A percentile compares a stretch with the other conserved stretches of the same genome.
Evolutionary conservation across 257 asterid species (phyloP).

Genomic region (Solanum neorickii): DNA sequence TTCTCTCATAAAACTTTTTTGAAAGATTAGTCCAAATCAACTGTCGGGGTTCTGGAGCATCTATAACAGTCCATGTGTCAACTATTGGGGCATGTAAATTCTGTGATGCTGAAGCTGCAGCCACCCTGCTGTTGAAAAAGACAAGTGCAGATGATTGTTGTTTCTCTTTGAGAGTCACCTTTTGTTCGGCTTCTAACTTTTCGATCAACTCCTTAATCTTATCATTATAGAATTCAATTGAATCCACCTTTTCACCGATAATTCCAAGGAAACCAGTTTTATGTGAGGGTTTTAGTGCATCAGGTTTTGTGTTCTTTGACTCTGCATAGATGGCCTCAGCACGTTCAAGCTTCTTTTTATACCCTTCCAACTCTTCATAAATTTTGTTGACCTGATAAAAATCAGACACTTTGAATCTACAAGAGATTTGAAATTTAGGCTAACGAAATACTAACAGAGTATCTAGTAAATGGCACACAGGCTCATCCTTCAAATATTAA

Average conservation of each 20-base stretch:
- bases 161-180: constrained; percentile 60
- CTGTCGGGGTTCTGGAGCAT: constrained; percentile 73
- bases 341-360: constrained; percentile 66
- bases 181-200: constrained; percentile 62
- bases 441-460: not conserved
- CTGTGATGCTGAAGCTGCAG: constrained; percentile 86
- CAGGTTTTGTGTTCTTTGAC: constrained; percentile 46
- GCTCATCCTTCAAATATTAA: not conserved
- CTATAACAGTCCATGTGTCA: constrained; percentile 68
- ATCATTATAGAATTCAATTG: constrained; percentile 57
- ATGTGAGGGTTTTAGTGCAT: constrained; percentile 54
- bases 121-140: constrained; percentile 57
- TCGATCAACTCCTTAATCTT: constrained; percentile 49
- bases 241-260: constrained; percentile 64
- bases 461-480: not conserved
- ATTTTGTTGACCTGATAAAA: constrained; percentile 55
- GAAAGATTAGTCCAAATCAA: constrained; percentile 66
- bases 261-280: constrained; percentile 74
- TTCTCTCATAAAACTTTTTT: constrained; percentile 44
- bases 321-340: constrained; percentile 52
- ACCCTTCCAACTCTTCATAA: constrained; percentile 59
- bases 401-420: not conserved
- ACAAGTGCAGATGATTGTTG: constrained; percentile 68
- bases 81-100: constrained; percentile 62
- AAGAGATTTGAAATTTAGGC: not conserved